phyloP scores from a whole-genome alignment of 1,284 basidiomycete species.

The Testicularia cyperi region DNA sequence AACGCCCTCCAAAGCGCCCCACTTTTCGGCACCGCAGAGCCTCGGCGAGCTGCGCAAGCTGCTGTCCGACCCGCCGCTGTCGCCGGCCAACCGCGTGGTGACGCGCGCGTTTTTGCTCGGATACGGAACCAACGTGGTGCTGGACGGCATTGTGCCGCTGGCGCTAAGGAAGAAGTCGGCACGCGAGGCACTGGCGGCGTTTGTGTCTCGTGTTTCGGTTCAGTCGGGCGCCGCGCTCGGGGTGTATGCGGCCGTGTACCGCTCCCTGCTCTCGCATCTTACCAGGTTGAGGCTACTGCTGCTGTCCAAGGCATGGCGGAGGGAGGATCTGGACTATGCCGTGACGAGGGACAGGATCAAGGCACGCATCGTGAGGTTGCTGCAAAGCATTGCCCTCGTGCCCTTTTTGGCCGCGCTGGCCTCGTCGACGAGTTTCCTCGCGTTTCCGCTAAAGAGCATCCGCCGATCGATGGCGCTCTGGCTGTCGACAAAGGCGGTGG shows the following conservation, averaged over 20 bases:
- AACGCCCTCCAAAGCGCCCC: slow-evolving; percentile 7
- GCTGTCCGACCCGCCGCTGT: slow-evolving; percentile 17
- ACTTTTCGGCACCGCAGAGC: slow-evolving; percentile 6
- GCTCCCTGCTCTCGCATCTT: slow-evolving; percentile 19
- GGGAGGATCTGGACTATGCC: slow-evolving; percentile 6
- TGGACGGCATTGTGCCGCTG: slow-evolving; percentile 35
- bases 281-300: slow-evolving; percentile 17
- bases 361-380: slow-evolving; percentile 16
- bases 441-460: slow-evolving; percentile 22
- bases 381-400: slow-evolving; percentile 25
- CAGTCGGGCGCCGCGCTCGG: slow-evolving; percentile 25
- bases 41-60: slow-evolving; percentile 7
- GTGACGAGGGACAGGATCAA: slow-evolving; percentile 24
- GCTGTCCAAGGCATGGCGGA: slow-evolving; percentile 6
- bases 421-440: slow-evolving; percentile 13
- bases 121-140: slow-evolving; percentile 23
- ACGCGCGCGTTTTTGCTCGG: slow-evolving; percentile 29
- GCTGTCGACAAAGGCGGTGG: slow-evolving; percentile 33
- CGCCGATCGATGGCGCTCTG: slow-evolving; percentile 31
- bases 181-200: slow-evolving; percentile 10
- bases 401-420: slow-evolving; percentile 26
- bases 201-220: slow-evolving; percentile 27
- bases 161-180: slow-evolving; percentile 35
- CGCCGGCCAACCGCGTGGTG: slow-evolving; percentile 18
- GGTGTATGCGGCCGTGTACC: slow-evolving; percentile 44